Conservation (phyloP, 441 rosid genomes). For the Erodium chrysanthum region DNA sequence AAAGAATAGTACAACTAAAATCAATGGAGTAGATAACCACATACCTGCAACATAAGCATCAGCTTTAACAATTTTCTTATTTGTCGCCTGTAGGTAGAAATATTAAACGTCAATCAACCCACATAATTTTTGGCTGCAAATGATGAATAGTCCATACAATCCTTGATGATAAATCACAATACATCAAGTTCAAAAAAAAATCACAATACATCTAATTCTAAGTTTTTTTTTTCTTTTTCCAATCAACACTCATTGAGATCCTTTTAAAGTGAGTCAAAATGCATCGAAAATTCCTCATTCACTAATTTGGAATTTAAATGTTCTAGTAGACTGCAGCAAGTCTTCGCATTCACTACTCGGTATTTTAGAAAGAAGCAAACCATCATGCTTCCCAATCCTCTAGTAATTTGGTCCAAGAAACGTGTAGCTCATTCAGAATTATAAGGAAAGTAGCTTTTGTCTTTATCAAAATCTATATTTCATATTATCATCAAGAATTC, state of each 20-base stretch:
- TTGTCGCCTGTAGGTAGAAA: slow-evolving; percentile 53
- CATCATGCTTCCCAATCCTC: neutral
- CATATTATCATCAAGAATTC: neutral
- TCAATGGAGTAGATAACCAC: slow-evolving; percentile 12
- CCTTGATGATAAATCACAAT: neutral
- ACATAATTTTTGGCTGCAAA: neutral
- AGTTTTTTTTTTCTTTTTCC: no score
- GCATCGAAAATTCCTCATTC: no score
- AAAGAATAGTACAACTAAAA: neutral
- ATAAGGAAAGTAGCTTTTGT: neutral
- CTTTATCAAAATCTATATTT: neutral
- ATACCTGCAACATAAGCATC: slow-evolving; percentile 87
- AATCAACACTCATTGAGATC: no score
- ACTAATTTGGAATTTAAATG: no score
- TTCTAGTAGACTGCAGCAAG: no score
- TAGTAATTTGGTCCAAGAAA: neutral
- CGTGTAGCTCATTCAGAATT: neutral
- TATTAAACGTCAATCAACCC: neutral
- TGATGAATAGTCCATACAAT: neutral
- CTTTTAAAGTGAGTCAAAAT: no score
- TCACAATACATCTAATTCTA: neutral
- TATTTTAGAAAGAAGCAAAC: neutral
- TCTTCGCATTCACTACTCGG: no score
- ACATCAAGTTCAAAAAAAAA: neutral
- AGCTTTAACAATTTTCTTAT: slow-evolving; percentile 64